Base-by-base conservation (phyloP, 352 stramenopile genomes). In the Phytophthora uliginosa region DNA sequence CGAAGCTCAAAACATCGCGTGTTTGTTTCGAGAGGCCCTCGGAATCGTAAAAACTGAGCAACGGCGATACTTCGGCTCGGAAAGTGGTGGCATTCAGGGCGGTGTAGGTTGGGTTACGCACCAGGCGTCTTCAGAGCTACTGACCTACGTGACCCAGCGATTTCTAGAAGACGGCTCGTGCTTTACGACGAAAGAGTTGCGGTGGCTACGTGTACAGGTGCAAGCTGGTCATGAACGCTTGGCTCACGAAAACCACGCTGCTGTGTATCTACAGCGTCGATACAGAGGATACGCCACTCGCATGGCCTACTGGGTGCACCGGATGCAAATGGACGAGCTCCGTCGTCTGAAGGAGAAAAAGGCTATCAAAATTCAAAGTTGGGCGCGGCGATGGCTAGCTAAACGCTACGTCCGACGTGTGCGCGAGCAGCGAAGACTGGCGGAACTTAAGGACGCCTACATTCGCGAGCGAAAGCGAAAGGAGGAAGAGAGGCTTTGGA, bases 381-480 rank as follows among this genome's bases (percentile, higher is more conserved):
- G 66, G n/a, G 70, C 54, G 7, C 59, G 81, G 42, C 71, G 79
- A 7, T 89, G 77, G 55, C 55, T 90, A 4, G 79, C 77, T 9
- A 77, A 75, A 7, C 72, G 74, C 0, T 76, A 69, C 0, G 77
- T 87, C 12, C 58, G 59, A 17, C 69, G 52, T 5, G 31, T 84
- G 20, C 66, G 75, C 0, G 73, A 82, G 20, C 74, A 82, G 26
- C 73, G 73, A 17, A 76, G 73, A 18, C 56, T 81, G 2, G 81
- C 83, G 10, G 81, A 85, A 42, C 64, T 91, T 3, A 92, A 92
- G 59, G 72, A 71, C 3, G 74, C 70, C 10, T 92, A 95, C 45
- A 73, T 95, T 20, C 76, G 81, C 9, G 88, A 95, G 59, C 79
- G 81, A 20, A 76, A 73, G 50, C 83, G 76, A 62, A 91, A 93